These are phyloP conservation scores for Neltuma alba DNA, from an alignment of 306 rosid species.

Conservation along the genomic window DNA sequence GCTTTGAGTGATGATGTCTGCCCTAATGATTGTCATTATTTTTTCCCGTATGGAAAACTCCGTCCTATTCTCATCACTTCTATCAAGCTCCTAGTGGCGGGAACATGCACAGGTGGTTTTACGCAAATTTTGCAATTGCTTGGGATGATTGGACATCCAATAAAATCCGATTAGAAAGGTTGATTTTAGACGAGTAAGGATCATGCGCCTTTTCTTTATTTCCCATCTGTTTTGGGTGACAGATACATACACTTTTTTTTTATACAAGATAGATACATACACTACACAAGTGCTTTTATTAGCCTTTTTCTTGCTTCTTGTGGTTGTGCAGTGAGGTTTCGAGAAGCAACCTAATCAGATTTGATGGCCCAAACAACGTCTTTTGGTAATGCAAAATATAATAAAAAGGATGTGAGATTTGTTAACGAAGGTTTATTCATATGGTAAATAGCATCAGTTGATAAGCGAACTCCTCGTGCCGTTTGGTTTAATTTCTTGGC, in stretches of 20 bases:
- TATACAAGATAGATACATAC: not conserved
- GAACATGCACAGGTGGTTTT: not conserved
- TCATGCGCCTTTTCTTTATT: slow-evolving; percentile 24
- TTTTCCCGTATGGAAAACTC: no score
- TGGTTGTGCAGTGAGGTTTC: no score
- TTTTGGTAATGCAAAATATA: not conserved
- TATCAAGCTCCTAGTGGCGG: no score
- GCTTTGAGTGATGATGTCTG: no score
- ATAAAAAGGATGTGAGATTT: not conserved
- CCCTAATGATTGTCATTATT: no score
- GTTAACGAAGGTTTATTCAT: not conserved
- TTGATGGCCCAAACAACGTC: not conserved
- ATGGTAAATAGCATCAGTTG: not conserved
- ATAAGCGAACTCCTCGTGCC: not conserved
- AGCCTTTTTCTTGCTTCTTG: not conserved
- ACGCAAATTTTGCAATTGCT: not conserved
- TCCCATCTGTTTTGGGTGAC: not conserved
- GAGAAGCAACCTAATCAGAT: not conserved
- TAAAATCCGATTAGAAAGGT: not conserved
- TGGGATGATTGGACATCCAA: not conserved
- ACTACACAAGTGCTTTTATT: not conserved
- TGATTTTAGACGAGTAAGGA: no score
- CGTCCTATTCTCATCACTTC: no score
- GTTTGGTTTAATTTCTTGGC: not conserved
- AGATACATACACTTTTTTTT: not conserved